Conservation (phyloP, 345 rosid genomes). For the Carallia brachiata region DNA sequence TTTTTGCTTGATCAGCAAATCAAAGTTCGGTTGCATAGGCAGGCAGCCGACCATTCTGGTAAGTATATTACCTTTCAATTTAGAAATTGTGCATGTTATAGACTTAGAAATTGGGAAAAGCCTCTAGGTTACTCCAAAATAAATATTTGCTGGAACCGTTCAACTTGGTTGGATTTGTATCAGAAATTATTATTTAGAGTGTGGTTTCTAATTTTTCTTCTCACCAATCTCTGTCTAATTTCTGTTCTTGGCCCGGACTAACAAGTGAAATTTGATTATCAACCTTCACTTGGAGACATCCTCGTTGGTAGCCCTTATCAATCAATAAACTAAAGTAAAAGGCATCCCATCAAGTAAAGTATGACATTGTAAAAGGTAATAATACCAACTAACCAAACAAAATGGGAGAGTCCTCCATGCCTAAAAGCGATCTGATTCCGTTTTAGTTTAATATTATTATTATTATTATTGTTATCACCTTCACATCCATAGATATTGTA, state of each 20-base stretch:
- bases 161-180: too few relatives aligned
- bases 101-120: not conserved
- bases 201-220: not conserved
- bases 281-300: slow-evolving; percentile 13
- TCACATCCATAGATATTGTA: slow-evolving; percentile 3
- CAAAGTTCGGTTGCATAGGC: not conserved
- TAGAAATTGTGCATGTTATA: not conserved
- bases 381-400: not conserved
- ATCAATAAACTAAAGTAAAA: not conserved
- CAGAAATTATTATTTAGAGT: not conserved
- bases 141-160: too few relatives aligned
- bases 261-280: not conserved
- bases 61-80: not conserved
- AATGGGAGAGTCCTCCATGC: not conserved
- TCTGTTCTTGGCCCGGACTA: not conserved
- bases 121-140: not conserved
- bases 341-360: not conserved
- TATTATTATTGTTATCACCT: slow-evolving; percentile 1
- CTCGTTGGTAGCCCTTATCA: slow-evolving; percentile 12
- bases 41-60: slow-evolving; percentile 5
- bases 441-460: not conserved
- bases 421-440: slow-evolving; percentile 5
- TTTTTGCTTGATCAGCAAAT: not conserved
- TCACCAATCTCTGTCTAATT: too few relatives aligned
- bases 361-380: not conserved